Evolutionary conservation across 2,329 filamentous ascomycete species (phyloP), one percentile per base, ranked within the genome.

Genomic region (Boeremia exigua): DNA sequence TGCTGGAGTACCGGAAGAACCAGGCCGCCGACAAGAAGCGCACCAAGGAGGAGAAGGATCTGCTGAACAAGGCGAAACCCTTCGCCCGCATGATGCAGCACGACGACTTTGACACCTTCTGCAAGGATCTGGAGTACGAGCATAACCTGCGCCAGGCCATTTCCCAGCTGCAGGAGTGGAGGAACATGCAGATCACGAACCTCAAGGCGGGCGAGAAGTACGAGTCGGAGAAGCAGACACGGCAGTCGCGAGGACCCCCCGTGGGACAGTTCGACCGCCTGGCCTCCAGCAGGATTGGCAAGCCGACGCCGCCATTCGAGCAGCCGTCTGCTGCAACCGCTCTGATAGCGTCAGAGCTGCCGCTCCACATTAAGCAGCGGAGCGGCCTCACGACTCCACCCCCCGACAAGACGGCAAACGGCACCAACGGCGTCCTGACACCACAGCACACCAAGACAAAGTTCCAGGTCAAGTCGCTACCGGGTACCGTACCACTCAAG

Each of bases 11-110:
- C 70, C 84, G 92, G 59, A 96, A 96, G 75, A 96, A 96, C 72
- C 89, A 86, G 25, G 90, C 92, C 46, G 76, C 88, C 4, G 95
- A 99, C 71, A 99, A 98, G 84, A 96, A 93, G 78, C 86, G 93
- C 30, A 96, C 92, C 0, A 98, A 98, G 72, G 95, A 99, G 72
- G 95, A 99, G 75, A 86, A 89, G 49, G 95, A 98, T 48, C 78
- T 98, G 12, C 77, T 96, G 14, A 94, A 94, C 77, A 96, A 96
- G 73, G 90, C 92, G 5, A 99, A 99, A 69, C 95, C 95, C 0
- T 97, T 97, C 69, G 94, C 92, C 2, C 86, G 94, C 37, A 96
- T 98, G 86, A 97, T 98, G 94, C 96, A 94, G 68, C 89, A 89
- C 66, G 83, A 88, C 42, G 95, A 99, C 74, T 98, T 96, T 69